Evolutionary conservation across 805 yeast species (phyloP).

Genomic region (Ogataea degrootiae): DNA sequence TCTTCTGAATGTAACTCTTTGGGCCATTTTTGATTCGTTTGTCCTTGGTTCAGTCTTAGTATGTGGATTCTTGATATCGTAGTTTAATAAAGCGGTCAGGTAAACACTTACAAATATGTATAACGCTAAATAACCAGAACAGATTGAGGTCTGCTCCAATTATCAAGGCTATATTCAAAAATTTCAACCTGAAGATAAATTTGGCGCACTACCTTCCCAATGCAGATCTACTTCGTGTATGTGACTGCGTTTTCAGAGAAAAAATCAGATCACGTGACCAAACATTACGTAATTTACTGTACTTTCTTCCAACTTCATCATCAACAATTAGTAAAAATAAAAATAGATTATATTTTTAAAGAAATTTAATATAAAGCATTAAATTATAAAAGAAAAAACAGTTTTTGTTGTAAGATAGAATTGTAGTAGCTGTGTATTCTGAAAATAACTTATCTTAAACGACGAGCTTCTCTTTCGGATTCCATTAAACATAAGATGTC

Average conservation of each 20-base stretch:
- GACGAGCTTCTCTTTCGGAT: constrained; percentile 99
- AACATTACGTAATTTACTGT: background rate
- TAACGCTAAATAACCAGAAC: background rate
- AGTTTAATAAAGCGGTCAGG: background rate
- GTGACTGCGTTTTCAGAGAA: constrained; percentile 7
- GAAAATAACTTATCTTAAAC: constrained; percentile 61
- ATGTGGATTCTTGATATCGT: background rate
- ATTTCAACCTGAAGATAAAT: background rate
- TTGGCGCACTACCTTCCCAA: constrained; percentile 3
- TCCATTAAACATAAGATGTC: constrained; percentile 99
- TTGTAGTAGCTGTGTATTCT: background rate
- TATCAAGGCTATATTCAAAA: background rate
- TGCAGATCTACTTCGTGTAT: background rate
- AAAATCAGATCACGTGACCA: constrained; percentile 4
- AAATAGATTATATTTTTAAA: constrained; percentile 7
- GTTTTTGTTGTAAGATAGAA: background rate
- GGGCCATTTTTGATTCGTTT: constrained; percentile 68
- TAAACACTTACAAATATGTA: background rate
- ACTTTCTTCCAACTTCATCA: background rate
- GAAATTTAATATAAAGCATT: constrained; percentile 10
- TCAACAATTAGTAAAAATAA: background rate
- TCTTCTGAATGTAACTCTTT: constrained; percentile 99
- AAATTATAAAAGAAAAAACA: constrained; percentile 9
- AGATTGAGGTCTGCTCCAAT: background rate
- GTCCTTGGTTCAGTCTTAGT: background rate